Base-by-base conservation (phyloP, 345 rosid species). In the Corchorus capsularis region DNA sequence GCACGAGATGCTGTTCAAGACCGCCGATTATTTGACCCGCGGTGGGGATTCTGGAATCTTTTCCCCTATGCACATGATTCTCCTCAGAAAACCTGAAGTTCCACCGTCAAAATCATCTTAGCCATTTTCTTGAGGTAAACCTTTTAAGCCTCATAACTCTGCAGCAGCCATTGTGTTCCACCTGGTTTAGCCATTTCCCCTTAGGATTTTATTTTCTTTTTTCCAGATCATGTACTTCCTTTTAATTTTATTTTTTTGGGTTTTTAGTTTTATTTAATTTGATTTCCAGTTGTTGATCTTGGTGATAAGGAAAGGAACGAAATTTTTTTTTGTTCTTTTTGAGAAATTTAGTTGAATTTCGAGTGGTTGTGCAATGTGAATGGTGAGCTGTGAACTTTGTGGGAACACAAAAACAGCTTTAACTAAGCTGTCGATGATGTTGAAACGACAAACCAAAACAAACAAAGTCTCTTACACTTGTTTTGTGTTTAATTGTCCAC, bases 21-120 rank as follows among this genome's bases (percentile, higher is more conserved):
- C 98, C 8, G 99, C 97, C 12, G 94, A 91, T 85, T 83, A 85
- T 73, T 85, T 95, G 82, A 92, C 92, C 20, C 82, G 80, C 61
- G 99, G 97, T 0, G 99, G 98, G 3, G 98, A 95, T 69, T 83
- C 86, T 47, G 99, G 90, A n/a, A 95, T 95, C 17, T 95, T 95
- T 85, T 52, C 89, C 37, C 99, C 99, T 35, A 95, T 95, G 99
- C 93, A 95, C 80, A 93, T 95, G 98, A 80, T 93, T 59, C 98
- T 95, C 81, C 89, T 93, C 85, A 88, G 91, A 78, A 95, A 95
- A 74, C 99, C 97, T 13, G 88, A 78, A 79, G 71, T 12, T 3
- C 13, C 75, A 15, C 72, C 73, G 46, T 69, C 79, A 0, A n/a
- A 72, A 49, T 78, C 83, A 49, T 78, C 83, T 68, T 86, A 82